phyloP scores from a whole-genome alignment of 352 stramenopile species.

The Phytophthora gonapodyides region DNA sequence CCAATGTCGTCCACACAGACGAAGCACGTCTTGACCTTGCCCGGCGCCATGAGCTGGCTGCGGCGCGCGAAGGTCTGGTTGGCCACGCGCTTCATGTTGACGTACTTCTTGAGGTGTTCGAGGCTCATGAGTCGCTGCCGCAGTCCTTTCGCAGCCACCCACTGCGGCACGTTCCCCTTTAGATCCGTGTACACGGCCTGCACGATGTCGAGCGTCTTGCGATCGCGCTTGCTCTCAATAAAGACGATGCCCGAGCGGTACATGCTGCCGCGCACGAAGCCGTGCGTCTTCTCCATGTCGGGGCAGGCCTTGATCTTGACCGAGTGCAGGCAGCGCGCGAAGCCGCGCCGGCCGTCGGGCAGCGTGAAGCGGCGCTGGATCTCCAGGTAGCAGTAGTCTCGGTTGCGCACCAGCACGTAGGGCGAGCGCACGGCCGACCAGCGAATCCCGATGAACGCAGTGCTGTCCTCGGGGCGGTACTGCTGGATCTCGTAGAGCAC shows the following conservation, averaged over 20 bases:
- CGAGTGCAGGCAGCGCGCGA: conserved; percentile 77
- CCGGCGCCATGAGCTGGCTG: conserved; percentile 63
- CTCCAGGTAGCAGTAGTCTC: conserved; percentile 81
- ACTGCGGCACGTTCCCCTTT: conserved; percentile 79
- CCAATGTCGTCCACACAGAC: conserved; percentile 84
- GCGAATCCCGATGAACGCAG: conserved; percentile 76
- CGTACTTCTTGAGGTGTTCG: conserved; percentile 80
- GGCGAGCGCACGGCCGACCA: conserved; percentile 74
- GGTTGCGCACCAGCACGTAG: conserved; percentile 76
- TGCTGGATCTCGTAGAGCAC: conserved; percentile 78
- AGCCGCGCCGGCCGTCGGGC: conserved; percentile 58
- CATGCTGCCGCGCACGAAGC: conserved; percentile 80
- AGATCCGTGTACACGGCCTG: conserved; percentile 83
- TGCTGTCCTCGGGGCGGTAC: conserved; percentile 55
- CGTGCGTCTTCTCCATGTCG: conserved; percentile 80
- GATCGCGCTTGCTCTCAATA: conserved; percentile 74
- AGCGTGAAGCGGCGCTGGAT: conserved; percentile 74
- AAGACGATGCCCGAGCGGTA: conserved; percentile 84
- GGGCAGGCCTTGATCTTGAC: conserved; percentile 88
- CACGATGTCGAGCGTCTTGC: conserved; percentile 74
- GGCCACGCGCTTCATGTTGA: conserved; percentile 79
- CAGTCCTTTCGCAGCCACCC: conserved; percentile 64
- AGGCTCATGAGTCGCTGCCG: conserved; percentile 71
- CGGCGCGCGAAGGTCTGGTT: conserved; percentile 74
- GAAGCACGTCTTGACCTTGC: conserved; percentile 81